A percentile compares a stretch with the other conserved stretches of the same genome.
Evolutionary conservation across 2,329 filamentous ascomycete species (phyloP).

Genomic region (Davidsoniella neocaledoniae): DNA sequence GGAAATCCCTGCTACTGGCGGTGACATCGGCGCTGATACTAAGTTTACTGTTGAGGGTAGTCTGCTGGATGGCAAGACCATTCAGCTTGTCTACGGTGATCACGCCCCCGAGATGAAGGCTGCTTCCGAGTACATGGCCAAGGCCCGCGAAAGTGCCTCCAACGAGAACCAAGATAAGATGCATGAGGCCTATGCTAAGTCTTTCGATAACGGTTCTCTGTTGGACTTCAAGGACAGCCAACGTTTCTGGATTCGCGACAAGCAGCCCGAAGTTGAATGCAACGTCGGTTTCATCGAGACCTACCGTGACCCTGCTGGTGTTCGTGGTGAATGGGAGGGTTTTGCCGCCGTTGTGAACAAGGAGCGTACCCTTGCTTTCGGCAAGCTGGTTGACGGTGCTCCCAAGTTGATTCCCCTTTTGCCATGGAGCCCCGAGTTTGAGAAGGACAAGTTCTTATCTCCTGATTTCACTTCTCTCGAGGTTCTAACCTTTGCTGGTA

Average conservation of each 20-base stretch:
- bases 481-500: constrained; percentile 58
- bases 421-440: constrained; percentile 76
- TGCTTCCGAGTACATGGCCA: constrained; percentile 49
- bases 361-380: constrained; percentile 78
- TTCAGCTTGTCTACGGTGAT: constrained; percentile 61
- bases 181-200: constrained; percentile 56
- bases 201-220: constrained; percentile 58
- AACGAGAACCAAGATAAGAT: constrained; percentile 62
- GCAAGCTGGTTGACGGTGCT: constrained; percentile 65
- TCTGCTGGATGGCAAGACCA: constrained; percentile 45
- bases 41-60: constrained; percentile 44
- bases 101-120: constrained; percentile 53
- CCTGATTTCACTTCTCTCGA: constrained; percentile 94
- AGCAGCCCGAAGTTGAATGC: constrained; percentile 61
- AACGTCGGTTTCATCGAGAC: constrained; percentile 79
- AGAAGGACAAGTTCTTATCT: constrained; percentile 89
- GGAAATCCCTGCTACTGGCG: constrained; percentile 40
- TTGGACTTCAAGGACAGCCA: constrained; percentile 68
- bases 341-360: constrained; percentile 44
- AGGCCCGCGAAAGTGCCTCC: constrained; percentile 50
- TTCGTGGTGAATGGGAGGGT: constrained; percentile 72
- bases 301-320: constrained; percentile 66
- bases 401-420: constrained; percentile 73
- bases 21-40: constrained; percentile 51
- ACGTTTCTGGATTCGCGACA: constrained; percentile 67